These are phyloP conservation scores for Hemileia vastatrix DNA, from an alignment of 1,284 basidiomycete genomes.

Conservation along the genomic window DNA sequence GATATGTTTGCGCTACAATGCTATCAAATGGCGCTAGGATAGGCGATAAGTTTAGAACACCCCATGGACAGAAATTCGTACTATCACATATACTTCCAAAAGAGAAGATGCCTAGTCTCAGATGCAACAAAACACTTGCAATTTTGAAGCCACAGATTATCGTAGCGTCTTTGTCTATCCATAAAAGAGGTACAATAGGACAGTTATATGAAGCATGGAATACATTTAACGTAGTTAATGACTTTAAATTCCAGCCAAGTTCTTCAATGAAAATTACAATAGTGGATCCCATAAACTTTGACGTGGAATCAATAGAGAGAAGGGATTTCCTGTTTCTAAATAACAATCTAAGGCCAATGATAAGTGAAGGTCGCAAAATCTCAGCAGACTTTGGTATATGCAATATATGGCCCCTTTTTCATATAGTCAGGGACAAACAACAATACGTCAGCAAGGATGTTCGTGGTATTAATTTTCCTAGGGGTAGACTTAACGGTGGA, in stretches of 20 bases:
- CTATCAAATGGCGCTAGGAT: background rate
- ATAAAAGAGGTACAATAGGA: background rate
- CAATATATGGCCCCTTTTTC: background rate
- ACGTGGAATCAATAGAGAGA: background rate
- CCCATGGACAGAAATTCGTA: background rate
- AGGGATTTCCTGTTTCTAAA: background rate
- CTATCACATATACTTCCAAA: background rate
- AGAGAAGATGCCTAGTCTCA: background rate
- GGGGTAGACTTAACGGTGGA: background rate
- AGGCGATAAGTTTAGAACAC: background rate
- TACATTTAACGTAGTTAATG: background rate
- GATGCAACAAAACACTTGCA: background rate
- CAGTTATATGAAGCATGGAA: background rate
- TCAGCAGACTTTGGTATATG: background rate
- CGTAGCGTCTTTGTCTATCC: background rate
- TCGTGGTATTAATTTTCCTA: background rate
- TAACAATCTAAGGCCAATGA: background rate
- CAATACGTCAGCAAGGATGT: background rate
- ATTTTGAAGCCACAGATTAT: background rate
- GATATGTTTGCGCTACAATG: too few relatives aligned
- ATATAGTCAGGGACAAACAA: background rate
- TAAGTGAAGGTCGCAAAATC: background rate
- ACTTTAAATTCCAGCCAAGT: background rate
- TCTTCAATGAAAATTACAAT: background rate
- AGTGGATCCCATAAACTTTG: background rate